Evolutionary conservation across 495 filamentous ascomycete genomes (phyloP).

Genomic region (Penicillium crystallinum): DNA sequence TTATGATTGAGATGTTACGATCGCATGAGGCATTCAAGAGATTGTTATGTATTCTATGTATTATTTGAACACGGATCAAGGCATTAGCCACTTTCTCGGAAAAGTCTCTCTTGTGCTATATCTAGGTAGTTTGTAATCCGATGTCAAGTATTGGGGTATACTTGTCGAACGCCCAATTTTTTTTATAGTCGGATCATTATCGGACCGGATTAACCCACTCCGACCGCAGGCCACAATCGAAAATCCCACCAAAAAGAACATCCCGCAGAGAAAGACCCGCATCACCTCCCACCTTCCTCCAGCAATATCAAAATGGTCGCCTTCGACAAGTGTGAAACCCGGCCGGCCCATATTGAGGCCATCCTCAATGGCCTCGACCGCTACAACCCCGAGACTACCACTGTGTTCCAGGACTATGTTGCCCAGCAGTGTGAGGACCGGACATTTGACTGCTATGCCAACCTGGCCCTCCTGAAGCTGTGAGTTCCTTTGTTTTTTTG

Average conservation of each 20-base stretch:
- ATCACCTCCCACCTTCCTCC: conserved; percentile 19
- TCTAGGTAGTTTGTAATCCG: neutral
- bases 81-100: neutral
- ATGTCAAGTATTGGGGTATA: too few relatives aligned
- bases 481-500: conserved; percentile 50
- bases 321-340: conserved; percentile 53
- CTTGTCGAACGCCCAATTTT: too few relatives aligned
- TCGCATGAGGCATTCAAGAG: conserved; percentile 21
- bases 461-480: conserved; percentile 95
- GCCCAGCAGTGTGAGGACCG: conserved; percentile 89
- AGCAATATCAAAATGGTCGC: conserved; percentile 42
- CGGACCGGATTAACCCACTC: conserved; percentile 23
- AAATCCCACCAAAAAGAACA: conserved; percentile 39
- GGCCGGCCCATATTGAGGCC: conserved; percentile 82
- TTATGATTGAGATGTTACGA: conserved; percentile 15
- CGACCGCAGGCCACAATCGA: conserved; percentile 32
- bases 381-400: conserved; percentile 97
- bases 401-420: conserved; percentile 92
- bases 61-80: conserved; percentile 20
- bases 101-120: neutral
- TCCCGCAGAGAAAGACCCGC: conserved; percentile 26
- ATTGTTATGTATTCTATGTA: conserved; percentile 27
- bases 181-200: conserved; percentile 12
- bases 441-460: conserved; percentile 93
- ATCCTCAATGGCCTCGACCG: conserved; percentile 93